These are phyloP conservation scores for Pestalotiopsis sp. DNA, from an alignment of 2,329 filamentous ascomycete species.

Conservation along the genomic window DNA sequence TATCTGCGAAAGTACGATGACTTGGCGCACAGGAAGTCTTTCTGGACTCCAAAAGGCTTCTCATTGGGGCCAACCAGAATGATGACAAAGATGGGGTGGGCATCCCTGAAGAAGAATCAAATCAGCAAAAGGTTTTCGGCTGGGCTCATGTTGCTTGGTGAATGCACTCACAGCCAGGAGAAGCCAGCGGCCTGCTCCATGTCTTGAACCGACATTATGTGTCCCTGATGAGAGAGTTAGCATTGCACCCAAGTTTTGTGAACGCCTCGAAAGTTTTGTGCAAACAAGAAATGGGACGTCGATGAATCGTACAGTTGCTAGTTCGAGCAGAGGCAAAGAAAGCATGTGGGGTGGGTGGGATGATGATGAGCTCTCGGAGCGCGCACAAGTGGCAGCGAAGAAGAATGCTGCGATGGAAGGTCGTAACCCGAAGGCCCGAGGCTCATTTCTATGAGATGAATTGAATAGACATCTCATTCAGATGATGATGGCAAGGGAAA, in stretches of 20 bases:
- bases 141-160: neutral
- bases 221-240: neutral
- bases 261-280: neutral
- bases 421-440: neutral
- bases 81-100: slow-evolving; percentile 59
- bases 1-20: slow-evolving; percentile 50
- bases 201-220: neutral
- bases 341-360: too few species aligned
- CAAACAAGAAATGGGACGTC: neutral
- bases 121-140: neutral
- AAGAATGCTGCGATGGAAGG: neutral
- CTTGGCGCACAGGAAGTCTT: slow-evolving; percentile 58
- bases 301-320: neutral
- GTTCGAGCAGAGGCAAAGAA: too few species aligned
- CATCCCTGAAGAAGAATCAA: slow-evolving; percentile 40
- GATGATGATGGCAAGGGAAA: neutral
- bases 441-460: neutral
- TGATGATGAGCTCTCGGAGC: neutral
- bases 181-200: slow-evolving; percentile 5
- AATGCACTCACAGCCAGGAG: slow-evolving; percentile 10
- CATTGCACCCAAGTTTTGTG: neutral
- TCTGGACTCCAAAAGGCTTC: slow-evolving; percentile 59
- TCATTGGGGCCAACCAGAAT: slow-evolving; percentile 55
- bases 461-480: neutral
- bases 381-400: neutral